Conservation (phyloP, 164 flowering plant genomes). For the Nelumbo lutea region DNA sequence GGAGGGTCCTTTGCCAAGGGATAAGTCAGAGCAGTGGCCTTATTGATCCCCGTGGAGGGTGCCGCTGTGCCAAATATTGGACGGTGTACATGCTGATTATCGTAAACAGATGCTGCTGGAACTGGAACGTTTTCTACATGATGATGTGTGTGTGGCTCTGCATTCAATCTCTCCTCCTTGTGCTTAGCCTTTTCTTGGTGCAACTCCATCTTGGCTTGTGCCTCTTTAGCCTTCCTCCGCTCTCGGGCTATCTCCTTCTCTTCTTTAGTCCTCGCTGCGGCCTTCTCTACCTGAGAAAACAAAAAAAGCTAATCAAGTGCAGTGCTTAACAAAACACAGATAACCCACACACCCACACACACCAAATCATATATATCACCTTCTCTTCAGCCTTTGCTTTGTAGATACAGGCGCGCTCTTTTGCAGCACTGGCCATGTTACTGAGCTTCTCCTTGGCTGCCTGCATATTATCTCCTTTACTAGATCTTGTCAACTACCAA, state of each 20-base stretch:
- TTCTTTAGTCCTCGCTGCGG: slow-evolving; percentile 45
- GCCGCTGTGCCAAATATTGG: slow-evolving; percentile 9
- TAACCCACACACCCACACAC: too few species aligned
- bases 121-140: background rate
- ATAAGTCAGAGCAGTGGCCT: slow-evolving; percentile 20
- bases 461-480: slow-evolving; percentile 32
- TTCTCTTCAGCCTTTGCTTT: slow-evolving; percentile 60
- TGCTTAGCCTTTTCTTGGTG: slow-evolving; percentile 41
- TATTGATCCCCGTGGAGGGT: slow-evolving; percentile 9
- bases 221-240: slow-evolving; percentile 57
- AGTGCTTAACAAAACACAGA: background rate
- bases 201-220: slow-evolving; percentile 61
- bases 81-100: background rate
- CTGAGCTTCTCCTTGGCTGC: slow-evolving; percentile 56
- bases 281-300: slow-evolving; percentile 45
- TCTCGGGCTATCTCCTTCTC: slow-evolving; percentile 57
- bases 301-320: background rate
- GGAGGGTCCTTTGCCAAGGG: slow-evolving; percentile 27
- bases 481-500: too few species aligned
- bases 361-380: slow-evolving; percentile 24
- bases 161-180: slow-evolving; percentile 38
- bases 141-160: background rate
- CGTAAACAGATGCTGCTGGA: background rate
- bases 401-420: slow-evolving; percentile 34
- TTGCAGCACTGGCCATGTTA: slow-evolving; percentile 49